Conservation (phyloP, 2,329 filamentous ascomycete genomes). For the Myrmaecium sp. region DNA sequence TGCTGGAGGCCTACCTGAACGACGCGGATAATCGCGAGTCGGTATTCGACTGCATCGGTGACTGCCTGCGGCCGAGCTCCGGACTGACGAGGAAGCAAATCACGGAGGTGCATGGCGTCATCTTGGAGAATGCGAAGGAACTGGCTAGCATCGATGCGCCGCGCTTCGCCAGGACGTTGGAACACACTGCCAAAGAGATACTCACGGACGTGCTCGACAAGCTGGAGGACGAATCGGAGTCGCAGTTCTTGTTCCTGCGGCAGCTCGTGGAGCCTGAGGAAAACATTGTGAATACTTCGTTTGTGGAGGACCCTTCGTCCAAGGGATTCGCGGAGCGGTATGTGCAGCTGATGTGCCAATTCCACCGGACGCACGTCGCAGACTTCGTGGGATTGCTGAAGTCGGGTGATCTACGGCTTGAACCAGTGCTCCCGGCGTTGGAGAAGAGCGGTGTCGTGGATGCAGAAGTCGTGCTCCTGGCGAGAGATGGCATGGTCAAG, state of each 20-base stretch:
- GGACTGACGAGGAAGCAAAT: conserved; percentile 52
- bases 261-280: conserved; percentile 52
- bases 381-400: conserved; percentile 67
- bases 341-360: conserved; percentile 79
- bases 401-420: conserved; percentile 60
- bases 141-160: conserved; percentile 51
- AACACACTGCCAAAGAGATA: conserved; percentile 42
- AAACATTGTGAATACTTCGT: conserved; percentile 15
- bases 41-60: conserved; percentile 64
- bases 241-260: conserved; percentile 62
- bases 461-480: conserved; percentile 80
- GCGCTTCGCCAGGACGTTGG: conserved; percentile 48
- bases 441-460: conserved; percentile 83
- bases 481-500: conserved; percentile 66
- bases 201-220: conserved; percentile 49
- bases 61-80: conserved; percentile 51
- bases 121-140: conserved; percentile 47
- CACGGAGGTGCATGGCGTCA: conserved; percentile 50
- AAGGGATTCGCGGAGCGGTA: conserved; percentile 69
- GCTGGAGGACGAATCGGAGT: conserved; percentile 40
- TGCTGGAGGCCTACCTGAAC: conserved; percentile 70
- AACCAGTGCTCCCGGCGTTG: conserved; percentile 68
- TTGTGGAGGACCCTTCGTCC: conserved; percentile 25
- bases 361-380: conserved; percentile 65
- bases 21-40: conserved; percentile 59